Evolutionary conservation across 139 green algal species (phyloP), one percentile per base, ranked within the genome.

Genomic region (Pseudopediastrum boryanum): DNA sequence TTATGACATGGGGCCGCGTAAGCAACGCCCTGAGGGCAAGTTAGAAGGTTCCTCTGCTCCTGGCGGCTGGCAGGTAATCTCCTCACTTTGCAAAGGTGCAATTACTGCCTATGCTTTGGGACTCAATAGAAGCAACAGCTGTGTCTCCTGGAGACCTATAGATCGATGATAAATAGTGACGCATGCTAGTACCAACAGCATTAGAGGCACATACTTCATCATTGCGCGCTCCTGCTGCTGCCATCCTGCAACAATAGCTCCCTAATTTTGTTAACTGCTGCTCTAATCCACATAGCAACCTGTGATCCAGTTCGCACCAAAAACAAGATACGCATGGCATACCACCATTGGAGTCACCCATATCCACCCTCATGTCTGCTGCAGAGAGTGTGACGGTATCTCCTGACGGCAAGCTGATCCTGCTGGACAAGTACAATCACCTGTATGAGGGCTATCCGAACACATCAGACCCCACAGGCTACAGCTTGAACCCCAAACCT

Each of bases 371-470:
- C 54, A 29, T n/a, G 33, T 23, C 13, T 19, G 13, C 29, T 27
- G 69, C 83, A 86, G 76, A 83, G 56, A 75, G 79, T 12, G 78
- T 83, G 29, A 61, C 83, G n/a, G 59, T 82, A 0, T 25, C 6
- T 7, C 4, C 65, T 8, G 29, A 63, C 5, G 81, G 81, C 42
- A 50, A 68, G 27, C 58, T 86, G 9, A 61, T 67, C 1, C 25
- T 86, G 67, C 50, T 78, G 6, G 81, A 86, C 71, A 83, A 83
- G 46, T 86, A 73, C 51, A 68, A 68, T 43, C 41, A 62, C 43
- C 9, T 82, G 29, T 76, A 44, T 4, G 69, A 74, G 44, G 81
- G 73, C 7, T 7, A 7, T 9, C 36, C 29, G 6, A 35, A 3
- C 38, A 35, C 52, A n/a, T n/a, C n/a, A n/a, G n/a, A n/a, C n/a